Percentiles rank a stretch among this genome's conserved stretches.
phyloP scores from a whole-genome alignment of 768 basidiomycete genomes.

The Rhodotorula kratochvilovae region DNA sequence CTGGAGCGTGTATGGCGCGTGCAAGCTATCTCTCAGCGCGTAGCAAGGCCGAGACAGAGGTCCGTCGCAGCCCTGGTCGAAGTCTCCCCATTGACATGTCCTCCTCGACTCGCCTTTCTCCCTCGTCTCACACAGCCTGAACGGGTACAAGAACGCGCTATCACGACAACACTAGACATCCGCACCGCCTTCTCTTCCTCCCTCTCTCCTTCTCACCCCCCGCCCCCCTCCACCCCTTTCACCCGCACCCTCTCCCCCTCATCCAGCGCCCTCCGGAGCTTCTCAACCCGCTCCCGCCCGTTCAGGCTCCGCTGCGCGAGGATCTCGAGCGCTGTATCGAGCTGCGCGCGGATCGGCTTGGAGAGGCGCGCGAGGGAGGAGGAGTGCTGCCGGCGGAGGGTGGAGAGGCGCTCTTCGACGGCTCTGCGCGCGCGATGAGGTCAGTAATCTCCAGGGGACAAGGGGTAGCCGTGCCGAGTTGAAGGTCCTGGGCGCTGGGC shows the following conservation, averaged over 20 bases:
- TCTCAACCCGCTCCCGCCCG: slow-evolving; percentile 66
- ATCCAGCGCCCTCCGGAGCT: slow-evolving; percentile 62
- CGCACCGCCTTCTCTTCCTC: not conserved
- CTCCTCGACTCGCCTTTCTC: no score
- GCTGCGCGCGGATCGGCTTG: slow-evolving; percentile 65
- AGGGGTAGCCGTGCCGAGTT: no score
- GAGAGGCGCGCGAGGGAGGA: slow-evolving; percentile 53
- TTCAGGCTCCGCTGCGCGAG: slow-evolving; percentile 65
- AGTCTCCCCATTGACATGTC: no score
- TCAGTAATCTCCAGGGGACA: no score
- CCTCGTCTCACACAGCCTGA: no score
- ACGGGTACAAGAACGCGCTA: no score
- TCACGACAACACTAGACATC: not conserved
- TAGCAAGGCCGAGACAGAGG: no score
- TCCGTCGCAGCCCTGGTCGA: no score
- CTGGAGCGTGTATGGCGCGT: no score
- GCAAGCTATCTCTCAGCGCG: no score
- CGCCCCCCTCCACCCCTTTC: not conserved
- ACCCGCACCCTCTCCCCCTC: not conserved
- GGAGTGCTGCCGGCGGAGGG: slow-evolving; percentile 45
- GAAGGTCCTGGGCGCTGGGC: no score
- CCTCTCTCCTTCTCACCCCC: not conserved
- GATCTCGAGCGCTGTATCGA: slow-evolving; percentile 60
- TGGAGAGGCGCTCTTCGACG: slow-evolving; percentile 54
- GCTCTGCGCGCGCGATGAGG: no score